phyloP scores from a whole-genome alignment of 352 stramenopile genomes.

The Pythium phragmiticola region DNA sequence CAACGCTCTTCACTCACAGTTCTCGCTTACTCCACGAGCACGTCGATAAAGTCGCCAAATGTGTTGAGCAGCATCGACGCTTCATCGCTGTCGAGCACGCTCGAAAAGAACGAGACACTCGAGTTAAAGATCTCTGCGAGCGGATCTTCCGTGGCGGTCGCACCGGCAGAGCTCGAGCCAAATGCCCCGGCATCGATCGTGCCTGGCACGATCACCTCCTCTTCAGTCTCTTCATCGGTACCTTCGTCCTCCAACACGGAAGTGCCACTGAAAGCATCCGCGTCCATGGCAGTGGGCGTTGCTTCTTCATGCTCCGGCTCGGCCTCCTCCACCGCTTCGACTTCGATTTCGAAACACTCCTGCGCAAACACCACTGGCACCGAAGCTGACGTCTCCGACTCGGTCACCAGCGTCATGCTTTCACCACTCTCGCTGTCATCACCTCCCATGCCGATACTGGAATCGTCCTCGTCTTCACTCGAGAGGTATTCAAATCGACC shows the following conservation, averaged over 20 bases:
- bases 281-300: neutral
- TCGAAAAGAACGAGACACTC: conserved; percentile 51
- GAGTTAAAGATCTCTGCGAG: conserved; percentile 34
- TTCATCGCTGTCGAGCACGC: conserved; percentile 61
- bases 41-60: conserved; percentile 69
- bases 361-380: neutral
- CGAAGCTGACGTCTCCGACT: neutral
- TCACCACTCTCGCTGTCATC: neutral
- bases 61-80: conserved; percentile 64
- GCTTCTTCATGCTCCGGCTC: neutral
- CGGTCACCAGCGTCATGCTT: neutral
- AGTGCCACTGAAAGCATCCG: neutral
- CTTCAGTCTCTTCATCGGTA: neutral
- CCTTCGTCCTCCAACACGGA: neutral
- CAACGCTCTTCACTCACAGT: too few species aligned
- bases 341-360: neutral
- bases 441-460: neutral
- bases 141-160: neutral
- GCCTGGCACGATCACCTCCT: neutral
- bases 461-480: conserved; percentile 16
- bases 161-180: neutral
- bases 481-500: conserved; percentile 22
- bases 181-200: conserved; percentile 3
- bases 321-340: neutral
- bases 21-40: conserved; percentile 46